A percentile compares a stretch with the other conserved stretches of the same genome.
These are phyloP conservation scores for Ogataea degrootiae DNA, from an alignment of 805 yeast species.

Conservation along the genomic window DNA sequence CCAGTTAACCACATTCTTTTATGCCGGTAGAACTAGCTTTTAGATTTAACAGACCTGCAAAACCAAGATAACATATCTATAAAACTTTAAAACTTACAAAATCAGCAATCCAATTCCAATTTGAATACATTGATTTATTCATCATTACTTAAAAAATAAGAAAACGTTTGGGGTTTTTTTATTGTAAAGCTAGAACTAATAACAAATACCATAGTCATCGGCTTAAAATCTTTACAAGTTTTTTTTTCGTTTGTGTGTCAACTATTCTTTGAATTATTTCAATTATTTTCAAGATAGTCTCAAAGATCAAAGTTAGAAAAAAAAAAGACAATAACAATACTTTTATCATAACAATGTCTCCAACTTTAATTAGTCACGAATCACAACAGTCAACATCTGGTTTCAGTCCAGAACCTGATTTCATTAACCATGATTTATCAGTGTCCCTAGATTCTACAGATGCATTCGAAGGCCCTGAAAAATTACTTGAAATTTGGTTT, in stretches of 20 bases:
- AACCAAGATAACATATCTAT: constrained; percentile 28
- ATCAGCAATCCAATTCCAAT: not conserved
- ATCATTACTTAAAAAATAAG: not conserved
- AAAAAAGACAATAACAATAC: constrained; percentile 7
- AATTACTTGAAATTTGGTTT: constrained; percentile 87
- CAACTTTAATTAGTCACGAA: constrained; percentile 2
- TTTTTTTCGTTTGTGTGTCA: constrained; percentile 23
- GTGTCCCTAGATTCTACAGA: constrained; percentile 78
- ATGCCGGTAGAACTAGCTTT: constrained; percentile 29
- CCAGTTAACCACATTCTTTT: not conserved
- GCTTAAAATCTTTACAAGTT: constrained; percentile 15
- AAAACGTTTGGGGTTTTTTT: constrained; percentile 26
- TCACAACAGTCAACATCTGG: constrained; percentile 11
- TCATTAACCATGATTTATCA: constrained; percentile 74
- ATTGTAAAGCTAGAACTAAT: constrained; percentile 14
- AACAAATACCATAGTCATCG: not conserved
- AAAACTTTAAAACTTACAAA: not conserved
- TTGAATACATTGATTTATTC: not conserved
- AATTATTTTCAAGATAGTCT: not conserved
- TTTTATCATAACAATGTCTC: constrained; percentile 2
- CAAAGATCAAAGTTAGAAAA: constrained; percentile 17
- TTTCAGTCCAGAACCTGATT: constrained; percentile 21
- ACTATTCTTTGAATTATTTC: not conserved
- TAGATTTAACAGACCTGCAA: constrained; percentile 29
- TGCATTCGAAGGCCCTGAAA: constrained; percentile 98